phyloP scores from a whole-genome alignment of 1,284 basidiomycete species.

The Melampsora larici-populina region DNA sequence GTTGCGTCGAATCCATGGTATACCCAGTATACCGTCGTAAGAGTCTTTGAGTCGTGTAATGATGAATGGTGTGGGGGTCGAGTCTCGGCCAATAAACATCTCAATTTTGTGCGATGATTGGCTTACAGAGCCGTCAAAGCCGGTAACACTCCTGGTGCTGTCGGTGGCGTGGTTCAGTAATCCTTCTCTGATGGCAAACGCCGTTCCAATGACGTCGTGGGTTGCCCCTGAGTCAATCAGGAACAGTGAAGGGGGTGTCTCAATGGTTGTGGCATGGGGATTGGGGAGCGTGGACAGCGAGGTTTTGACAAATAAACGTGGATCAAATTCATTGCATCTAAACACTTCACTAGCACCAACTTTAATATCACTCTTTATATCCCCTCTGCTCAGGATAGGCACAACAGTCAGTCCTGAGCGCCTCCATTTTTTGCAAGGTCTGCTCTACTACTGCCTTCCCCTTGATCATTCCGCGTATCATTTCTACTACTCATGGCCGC shows the following conservation, averaged over 20 bases:
- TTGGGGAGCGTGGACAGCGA: neutral
- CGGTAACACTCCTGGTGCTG: neutral
- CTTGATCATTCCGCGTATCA: too few species aligned
- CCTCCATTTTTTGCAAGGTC: too few species aligned
- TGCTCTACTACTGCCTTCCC: too few species aligned
- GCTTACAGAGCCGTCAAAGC: neutral
- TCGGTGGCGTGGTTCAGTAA: neutral
- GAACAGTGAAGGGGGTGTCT: neutral
- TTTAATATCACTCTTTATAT: neutral
- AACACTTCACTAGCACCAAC: neutral
- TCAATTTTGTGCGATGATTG: neutral
- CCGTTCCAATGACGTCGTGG: neutral
- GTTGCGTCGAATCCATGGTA: neutral
- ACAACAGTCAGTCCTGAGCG: too few species aligned
- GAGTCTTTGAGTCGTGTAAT: neutral
- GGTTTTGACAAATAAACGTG: neutral
- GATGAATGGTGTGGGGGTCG: neutral
- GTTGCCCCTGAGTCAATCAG: conserved; percentile 12
- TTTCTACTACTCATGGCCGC: too few species aligned
- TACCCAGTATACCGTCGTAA: neutral
- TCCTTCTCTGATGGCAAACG: neutral
- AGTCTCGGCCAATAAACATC: neutral
- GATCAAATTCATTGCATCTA: neutral
- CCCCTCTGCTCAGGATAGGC: too few species aligned
- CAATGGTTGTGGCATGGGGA: neutral